phyloP scores from a whole-genome alignment of 2,329 filamentous ascomycete genomes.

The Beauveria medogensis region DNA sequence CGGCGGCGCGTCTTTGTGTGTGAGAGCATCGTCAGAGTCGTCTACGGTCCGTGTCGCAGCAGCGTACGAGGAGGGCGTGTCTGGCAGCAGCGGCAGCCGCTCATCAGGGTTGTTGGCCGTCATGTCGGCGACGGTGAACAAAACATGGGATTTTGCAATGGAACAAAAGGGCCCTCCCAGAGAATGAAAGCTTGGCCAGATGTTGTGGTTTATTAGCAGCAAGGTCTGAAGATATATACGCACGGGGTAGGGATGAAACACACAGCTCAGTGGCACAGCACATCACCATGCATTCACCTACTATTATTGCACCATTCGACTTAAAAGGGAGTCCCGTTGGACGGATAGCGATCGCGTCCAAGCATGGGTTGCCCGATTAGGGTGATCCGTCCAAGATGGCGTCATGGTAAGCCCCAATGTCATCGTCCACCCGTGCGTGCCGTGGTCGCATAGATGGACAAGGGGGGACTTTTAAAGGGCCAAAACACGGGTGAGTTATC shows the following conservation, averaged over 20 bases:
- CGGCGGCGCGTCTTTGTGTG: conserved; percentile 10
- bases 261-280: background rate
- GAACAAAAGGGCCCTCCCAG: background rate
- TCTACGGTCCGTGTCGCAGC: background rate
- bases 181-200: too few species aligned
- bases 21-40: background rate
- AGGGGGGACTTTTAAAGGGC: too few species aligned
- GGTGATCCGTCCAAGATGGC: background rate
- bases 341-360: background rate
- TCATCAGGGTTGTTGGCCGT: background rate
- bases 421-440: background rate
- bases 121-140: background rate
- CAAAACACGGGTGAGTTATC: too few species aligned
- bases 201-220: background rate
- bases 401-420: conserved; percentile 9
- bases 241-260: background rate
- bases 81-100: conserved; percentile 4
- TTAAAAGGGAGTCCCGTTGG: background rate
- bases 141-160: background rate
- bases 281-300: background rate
- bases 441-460: too few species aligned
- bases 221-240: background rate
- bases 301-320: conserved; percentile 5
- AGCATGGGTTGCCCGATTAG: background rate
- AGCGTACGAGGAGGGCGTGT: background rate